phyloP scores from a whole-genome alignment of 129 eudicot genomes.

The Tanacetum coccineum region DNA sequence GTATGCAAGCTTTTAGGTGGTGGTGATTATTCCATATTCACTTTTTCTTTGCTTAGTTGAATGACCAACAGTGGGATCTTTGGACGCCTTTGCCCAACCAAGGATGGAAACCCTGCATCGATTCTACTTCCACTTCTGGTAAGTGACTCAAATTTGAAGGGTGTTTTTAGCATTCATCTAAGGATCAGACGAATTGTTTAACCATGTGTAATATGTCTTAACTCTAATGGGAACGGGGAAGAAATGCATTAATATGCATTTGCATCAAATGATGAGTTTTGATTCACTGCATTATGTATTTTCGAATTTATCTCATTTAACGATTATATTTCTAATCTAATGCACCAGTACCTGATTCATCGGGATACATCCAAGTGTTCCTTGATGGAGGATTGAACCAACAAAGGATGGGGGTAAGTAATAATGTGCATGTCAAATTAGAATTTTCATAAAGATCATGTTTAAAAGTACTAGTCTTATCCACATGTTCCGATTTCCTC shows the following conservation, averaged over 20 bases:
- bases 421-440: slow-evolving; percentile 1
- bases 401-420: slow-evolving; percentile 96
- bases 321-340: slow-evolving; percentile 14
- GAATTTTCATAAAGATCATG: not conserved
- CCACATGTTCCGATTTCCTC: slow-evolving; percentile 1
- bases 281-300: not conserved
- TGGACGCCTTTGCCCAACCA: slow-evolving; percentile 83
- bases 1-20: slow-evolving; percentile 4
- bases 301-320: slow-evolving; percentile 10
- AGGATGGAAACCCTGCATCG: slow-evolving; percentile 73
- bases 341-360: slow-evolving; percentile 60
- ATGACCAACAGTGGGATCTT: slow-evolving; percentile 47
- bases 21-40: slow-evolving; percentile 5
- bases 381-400: slow-evolving; percentile 99
- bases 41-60: slow-evolving; percentile 35
- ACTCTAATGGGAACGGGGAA: not conserved
- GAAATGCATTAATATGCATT: not conserved
- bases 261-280: not conserved
- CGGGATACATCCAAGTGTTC: slow-evolving; percentile 89
- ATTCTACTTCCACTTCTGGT: slow-evolving; percentile 40
- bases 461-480: not conserved
- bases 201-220: not conserved
- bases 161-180: not conserved
- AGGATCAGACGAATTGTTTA: not conserved
- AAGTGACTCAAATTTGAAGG: slow-evolving; percentile 24